Conservation (phyloP, 306 rosid species). For the Elaeagnus macrophylla region DNA sequence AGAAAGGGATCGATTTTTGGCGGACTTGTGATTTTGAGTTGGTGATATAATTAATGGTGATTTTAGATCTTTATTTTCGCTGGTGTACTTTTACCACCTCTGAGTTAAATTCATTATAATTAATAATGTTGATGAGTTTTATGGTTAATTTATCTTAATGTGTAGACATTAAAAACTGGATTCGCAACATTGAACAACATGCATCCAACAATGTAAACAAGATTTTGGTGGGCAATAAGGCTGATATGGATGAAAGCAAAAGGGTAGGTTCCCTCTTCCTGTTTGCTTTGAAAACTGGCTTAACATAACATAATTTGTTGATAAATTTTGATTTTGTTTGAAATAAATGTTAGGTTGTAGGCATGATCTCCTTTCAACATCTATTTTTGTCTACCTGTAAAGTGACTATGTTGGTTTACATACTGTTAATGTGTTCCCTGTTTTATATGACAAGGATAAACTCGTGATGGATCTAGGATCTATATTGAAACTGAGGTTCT, state of each 20-base stretch:
- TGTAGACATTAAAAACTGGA: conserved; percentile 94
- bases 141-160: conserved; percentile 20
- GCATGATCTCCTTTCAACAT: background rate
- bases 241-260: conserved; percentile 89
- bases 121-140: conserved; percentile 6
- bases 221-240: conserved; percentile 93
- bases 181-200: conserved; percentile 91
- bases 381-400: too few species aligned
- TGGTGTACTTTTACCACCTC: background rate
- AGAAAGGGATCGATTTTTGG: conserved; percentile 15
- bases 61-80: background rate
- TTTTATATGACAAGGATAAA: too few species aligned
- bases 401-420: too few species aligned
- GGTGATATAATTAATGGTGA: conserved; percentile 27
- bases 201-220: conserved; percentile 90
- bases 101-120: background rate
- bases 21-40: conserved; percentile 9
- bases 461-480: too few species aligned
- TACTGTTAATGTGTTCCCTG: too few species aligned
- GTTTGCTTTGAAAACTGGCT: background rate
- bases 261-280: conserved; percentile 34
- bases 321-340: background rate
- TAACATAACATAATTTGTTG: background rate
- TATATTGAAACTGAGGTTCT: background rate
- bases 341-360: background rate